Percentiles rank a stretch among this genome's conserved stretches.
Evolutionary conservation across 208 protist species (phyloP).

Genomic region (Leishmania arabica): DNA sequence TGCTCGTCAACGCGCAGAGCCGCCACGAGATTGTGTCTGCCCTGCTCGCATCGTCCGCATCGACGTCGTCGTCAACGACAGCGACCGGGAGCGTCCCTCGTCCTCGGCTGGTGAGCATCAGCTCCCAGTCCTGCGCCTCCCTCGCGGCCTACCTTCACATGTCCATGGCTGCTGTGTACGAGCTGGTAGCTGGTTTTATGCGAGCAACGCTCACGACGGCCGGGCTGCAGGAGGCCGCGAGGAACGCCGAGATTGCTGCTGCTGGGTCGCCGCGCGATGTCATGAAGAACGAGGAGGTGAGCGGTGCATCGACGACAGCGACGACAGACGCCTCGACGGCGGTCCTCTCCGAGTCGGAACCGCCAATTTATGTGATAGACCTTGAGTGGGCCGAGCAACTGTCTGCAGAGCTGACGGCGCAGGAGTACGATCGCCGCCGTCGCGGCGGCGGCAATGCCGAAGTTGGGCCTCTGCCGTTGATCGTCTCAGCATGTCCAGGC

Average conservation of each 20-base stretch:
- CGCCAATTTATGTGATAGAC: constrained; percentile 75
- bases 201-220: constrained; percentile 23
- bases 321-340: background rate
- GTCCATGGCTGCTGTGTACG: constrained; percentile 35
- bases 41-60: background rate
- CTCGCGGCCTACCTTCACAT: constrained; percentile 86
- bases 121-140: constrained; percentile 91
- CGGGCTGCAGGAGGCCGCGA: background rate
- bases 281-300: background rate
- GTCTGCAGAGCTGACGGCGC: constrained; percentile 66
- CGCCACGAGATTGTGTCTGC: constrained; percentile 43
- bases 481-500: constrained; percentile 96
- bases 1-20: constrained; percentile 92
- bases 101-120: constrained; percentile 90
- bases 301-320: background rate
- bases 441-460: background rate
- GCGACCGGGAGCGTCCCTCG: background rate
- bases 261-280: background rate
- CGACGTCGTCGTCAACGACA: background rate
- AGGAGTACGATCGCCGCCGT: constrained; percentile 70
- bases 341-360: background rate
- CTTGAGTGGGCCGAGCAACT: constrained; percentile 75
- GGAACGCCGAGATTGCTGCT: background rate
- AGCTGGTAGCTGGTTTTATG: constrained; percentile 79
- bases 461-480: constrained; percentile 74